A percentile compares a stretch with the other conserved stretches of the same genome.
Conservation (phyloP, 495 filamentous ascomycete species). For the Cladorrhinum samala region DNA sequence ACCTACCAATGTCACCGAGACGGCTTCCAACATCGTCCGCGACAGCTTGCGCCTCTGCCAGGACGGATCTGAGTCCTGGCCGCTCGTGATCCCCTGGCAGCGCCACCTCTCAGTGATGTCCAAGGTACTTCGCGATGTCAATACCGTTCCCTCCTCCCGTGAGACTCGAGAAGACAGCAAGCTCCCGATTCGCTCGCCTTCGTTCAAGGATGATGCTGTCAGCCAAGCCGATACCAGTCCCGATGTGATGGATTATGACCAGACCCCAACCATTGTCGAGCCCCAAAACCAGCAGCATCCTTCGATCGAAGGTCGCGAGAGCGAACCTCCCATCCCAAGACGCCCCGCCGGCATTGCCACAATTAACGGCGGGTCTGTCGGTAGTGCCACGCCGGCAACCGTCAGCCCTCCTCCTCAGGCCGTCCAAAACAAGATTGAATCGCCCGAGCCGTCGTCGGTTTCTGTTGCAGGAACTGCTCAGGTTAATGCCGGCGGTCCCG, state of each 20-base stretch:
- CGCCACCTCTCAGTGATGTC: conserved; percentile 46
- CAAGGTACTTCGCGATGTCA: conserved; percentile 40
- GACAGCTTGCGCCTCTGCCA: conserved; percentile 44
- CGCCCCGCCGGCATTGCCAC: conserved; percentile 37
- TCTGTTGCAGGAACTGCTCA: conserved; percentile 17
- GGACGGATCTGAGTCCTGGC: conserved; percentile 43
- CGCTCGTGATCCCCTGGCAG: conserved; percentile 45
- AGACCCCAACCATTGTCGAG: conserved; percentile 18
- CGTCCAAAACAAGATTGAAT: conserved; percentile 29
- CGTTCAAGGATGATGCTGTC: conserved; percentile 39
- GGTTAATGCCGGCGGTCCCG: conserved; percentile 11
- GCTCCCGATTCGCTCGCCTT: conserved; percentile 25
- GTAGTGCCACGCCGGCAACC: conserved; percentile 36
- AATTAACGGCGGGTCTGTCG: too few species aligned
- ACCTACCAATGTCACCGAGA: conserved; percentile 39
- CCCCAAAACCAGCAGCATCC: conserved; percentile 19
- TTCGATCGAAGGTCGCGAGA: conserved; percentile 28
- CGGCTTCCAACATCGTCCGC: conserved; percentile 40
- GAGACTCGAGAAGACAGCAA: conserved; percentile 26
- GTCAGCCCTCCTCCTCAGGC: conserved; percentile 35
- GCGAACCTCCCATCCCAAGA: conserved; percentile 37
- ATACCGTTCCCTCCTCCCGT: conserved; percentile 20
- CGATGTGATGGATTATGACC: conserved; percentile 44
- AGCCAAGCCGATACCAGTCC: conserved; percentile 39
- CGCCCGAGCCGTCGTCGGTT: conserved; percentile 30